Conservation (phyloP, 2,329 filamentous ascomycete genomes). For the Neoascochyta sp. region DNA sequence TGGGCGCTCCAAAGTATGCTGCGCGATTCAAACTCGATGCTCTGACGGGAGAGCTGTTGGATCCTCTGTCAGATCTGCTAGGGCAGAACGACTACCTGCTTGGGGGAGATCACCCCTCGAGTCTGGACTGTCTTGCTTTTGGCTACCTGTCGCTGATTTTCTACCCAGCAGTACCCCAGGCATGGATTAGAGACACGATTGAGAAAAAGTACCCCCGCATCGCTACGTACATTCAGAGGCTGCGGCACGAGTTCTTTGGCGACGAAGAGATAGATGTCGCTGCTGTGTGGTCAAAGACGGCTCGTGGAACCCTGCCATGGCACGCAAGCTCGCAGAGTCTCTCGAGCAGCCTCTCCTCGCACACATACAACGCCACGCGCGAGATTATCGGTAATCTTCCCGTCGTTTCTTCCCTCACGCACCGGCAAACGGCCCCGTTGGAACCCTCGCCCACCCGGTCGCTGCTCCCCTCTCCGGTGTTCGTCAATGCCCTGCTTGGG, state of each 20-base stretch:
- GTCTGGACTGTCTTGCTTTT: conserved; percentile 74
- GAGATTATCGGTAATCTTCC: conserved; percentile 25
- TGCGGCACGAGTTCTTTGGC: conserved; percentile 28
- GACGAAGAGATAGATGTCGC: conserved; percentile 18
- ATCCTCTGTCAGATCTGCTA: conserved; percentile 63
- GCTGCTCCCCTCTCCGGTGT: conserved; percentile 26
- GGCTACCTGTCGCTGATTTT: conserved; percentile 77
- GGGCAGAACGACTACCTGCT: conserved; percentile 56
- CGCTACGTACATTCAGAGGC: conserved; percentile 36
- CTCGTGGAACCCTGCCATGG: conserved; percentile 24
- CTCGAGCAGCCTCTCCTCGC: conserved; percentile 9
- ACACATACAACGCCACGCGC: conserved; percentile 10
- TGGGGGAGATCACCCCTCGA: conserved; percentile 51
- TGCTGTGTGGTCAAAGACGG: conserved; percentile 23
- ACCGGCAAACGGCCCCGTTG: conserved; percentile 8
- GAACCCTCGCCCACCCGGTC: conserved; percentile 10
- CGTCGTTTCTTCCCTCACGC: conserved; percentile 18
- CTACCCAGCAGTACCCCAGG: conserved; percentile 56
- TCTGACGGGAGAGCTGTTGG: conserved; percentile 65
- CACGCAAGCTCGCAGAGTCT: conserved; percentile 10
- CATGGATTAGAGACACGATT: conserved; percentile 60
- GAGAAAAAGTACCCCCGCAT: conserved; percentile 45
- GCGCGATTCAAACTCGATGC: conserved; percentile 73
- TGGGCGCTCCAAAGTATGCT: conserved; percentile 65
- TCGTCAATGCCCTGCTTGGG: conserved; percentile 22